Base-by-base conservation (phyloP, 768 basidiomycete species). In the Boletus patriciae region DNA sequence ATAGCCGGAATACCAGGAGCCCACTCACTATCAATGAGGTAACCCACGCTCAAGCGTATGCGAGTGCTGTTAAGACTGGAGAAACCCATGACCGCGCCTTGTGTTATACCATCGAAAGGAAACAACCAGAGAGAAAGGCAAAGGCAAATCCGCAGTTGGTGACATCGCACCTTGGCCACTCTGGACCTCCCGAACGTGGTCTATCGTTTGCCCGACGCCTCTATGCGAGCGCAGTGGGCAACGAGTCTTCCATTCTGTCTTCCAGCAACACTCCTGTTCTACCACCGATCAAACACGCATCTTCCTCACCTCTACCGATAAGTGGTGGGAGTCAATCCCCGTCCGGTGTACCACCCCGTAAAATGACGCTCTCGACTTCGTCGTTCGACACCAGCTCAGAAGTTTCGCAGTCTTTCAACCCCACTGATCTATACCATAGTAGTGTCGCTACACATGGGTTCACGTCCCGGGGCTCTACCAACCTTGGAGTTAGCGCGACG, bases 141-240 rank as follows among this genome's bases (percentile, higher is more conserved):
- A 52, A 13, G 18, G n/a, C 21, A 19, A 45, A 45, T 38, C 50
- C 37, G 10, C 62, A 46, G 31, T 27, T 37, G n/a, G 53, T 21
- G 12, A 48, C 52, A 13, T 55, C 36, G 5, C 25, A 56, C 8
- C 42, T 43, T 27, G 38, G 44, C 33, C 33, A 49, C 9, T 21
- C 54, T 6, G 42, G 51, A 37, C 49, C 50, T n/a, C 50, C 65
- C 46, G 57, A 49, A 12, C 58, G 46, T 41, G 70, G 66, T 15
- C 55, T 65, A 45, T 73, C 73, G 3, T 62, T 71, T 36, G 80
- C 79, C 23, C 79, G 78, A 46, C 74, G 73, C 47, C 63, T 81
- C 27, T 81, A 80, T 59, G 77, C 76, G 8, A 79, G 76, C 45
- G 75, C 77, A 5, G 49, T 67, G 27, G 64, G 56, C 51, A 66